phyloP scores from a whole-genome alignment of 164 flowering plant species.

The Nymphaea colorata region DNA sequence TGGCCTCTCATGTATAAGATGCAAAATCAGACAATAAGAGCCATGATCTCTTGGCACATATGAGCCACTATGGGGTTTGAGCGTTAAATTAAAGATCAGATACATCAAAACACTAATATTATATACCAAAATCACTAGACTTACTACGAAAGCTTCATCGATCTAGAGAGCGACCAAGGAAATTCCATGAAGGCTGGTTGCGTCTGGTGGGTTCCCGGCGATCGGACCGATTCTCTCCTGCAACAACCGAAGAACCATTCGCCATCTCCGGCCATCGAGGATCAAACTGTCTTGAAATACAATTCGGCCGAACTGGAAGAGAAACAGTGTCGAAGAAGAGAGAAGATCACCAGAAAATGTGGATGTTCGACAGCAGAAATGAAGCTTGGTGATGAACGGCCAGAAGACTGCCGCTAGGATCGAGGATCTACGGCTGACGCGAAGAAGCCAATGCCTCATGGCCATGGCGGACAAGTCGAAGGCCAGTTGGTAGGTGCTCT shows the following conservation, averaged over 20 bases:
- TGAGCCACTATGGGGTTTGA: too few species aligned
- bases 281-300: neutral
- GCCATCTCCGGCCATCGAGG: neutral
- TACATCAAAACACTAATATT: too few species aligned
- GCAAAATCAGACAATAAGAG: too few species aligned
- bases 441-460: too few species aligned
- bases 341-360: neutral
- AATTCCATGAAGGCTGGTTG: neutral
- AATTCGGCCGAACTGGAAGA: neutral
- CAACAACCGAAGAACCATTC: neutral
- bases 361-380: neutral
- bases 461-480: too few species aligned
- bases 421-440: too few species aligned
- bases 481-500: too few species aligned
- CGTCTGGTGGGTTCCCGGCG: neutral
- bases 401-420: neutral
- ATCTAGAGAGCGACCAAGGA: neutral
- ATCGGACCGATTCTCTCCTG: neutral
- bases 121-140: too few species aligned
- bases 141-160: too few species aligned
- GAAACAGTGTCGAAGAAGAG: neutral
- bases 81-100: too few species aligned
- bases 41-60: too few species aligned
- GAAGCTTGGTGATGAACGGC: neutral
- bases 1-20: too few species aligned